Conservation (phyloP, 768 basidiomycete genomes). For the Dictyophora rubrovolvata region DNA sequence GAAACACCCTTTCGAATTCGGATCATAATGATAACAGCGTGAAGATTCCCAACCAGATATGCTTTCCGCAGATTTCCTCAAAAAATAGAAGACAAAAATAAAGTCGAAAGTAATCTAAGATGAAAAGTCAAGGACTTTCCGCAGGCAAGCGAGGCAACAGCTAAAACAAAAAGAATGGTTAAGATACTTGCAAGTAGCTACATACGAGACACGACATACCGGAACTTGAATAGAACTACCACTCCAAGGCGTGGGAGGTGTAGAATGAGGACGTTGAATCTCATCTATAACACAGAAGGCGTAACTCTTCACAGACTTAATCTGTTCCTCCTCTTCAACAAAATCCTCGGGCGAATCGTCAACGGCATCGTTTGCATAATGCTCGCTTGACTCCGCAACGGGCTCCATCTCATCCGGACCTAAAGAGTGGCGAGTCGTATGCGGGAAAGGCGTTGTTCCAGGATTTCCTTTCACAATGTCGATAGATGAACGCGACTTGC, state of each 20-base stretch:
- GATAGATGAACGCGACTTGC: not conserved
- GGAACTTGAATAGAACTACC: not conserved
- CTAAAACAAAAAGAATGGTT: not conserved
- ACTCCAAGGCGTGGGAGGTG: slow-evolving; percentile 5
- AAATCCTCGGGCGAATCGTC: not conserved
- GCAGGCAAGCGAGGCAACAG: not conserved
- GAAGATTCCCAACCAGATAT: not conserved
- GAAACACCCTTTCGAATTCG: not conserved
- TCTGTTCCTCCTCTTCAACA: not conserved
- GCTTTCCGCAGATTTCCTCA: not conserved
- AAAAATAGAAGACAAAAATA: not conserved
- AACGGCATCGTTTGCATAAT: not conserved
- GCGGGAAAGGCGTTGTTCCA: not conserved
- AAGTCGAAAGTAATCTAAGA: not conserved
- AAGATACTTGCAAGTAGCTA: not conserved
- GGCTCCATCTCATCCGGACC: not conserved
- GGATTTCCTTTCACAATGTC: not conserved
- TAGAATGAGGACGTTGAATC: slow-evolving; percentile 1
- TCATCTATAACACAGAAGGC: not conserved
- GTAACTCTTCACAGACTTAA: not conserved
- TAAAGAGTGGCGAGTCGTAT: not conserved
- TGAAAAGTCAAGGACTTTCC: slow-evolving; percentile 34
- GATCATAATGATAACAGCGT: not conserved
- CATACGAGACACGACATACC: slow-evolving; percentile 11
- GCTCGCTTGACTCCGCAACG: not conserved